Conservation (phyloP, 2,329 filamentous ascomycete genomes). For the Colletotrichum gloeosporioides region DNA sequence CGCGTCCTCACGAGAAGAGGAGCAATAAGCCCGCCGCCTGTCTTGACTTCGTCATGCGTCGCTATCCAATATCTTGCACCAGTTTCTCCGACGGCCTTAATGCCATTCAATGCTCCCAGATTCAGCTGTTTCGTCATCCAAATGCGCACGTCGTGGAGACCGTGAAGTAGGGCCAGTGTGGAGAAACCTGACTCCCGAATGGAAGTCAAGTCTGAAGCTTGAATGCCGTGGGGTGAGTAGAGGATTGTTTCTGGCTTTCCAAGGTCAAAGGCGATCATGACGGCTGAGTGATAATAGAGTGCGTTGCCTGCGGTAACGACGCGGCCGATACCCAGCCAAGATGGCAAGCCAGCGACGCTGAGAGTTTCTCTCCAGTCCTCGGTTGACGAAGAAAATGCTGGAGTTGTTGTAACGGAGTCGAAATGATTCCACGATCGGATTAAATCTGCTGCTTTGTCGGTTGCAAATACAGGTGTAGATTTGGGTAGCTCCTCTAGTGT, state of each 20-base stretch:
- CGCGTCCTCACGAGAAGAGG: constrained; percentile 49
- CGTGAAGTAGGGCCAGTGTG: constrained; percentile 66
- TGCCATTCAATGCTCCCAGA: constrained; percentile 66
- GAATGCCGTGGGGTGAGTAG: constrained; percentile 21
- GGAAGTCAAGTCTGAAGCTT: constrained; percentile 42
- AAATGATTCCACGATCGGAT: constrained; percentile 67
- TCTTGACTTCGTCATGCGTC: constrained; percentile 70
- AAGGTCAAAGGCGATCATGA: constrained; percentile 60
- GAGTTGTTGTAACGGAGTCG: constrained; percentile 54
- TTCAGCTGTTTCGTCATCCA: constrained; percentile 62
- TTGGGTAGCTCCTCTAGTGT: constrained; percentile 61
- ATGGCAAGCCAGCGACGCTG: constrained; percentile 44
- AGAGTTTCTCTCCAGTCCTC: constrained; percentile 28
- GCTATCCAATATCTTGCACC: constrained; percentile 67
- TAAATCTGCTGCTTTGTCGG: constrained; percentile 60
- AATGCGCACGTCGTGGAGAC: constrained; percentile 65
- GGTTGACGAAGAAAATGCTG: constrained; percentile 42
- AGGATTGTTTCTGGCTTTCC: constrained; percentile 23
- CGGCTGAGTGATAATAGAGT: constrained; percentile 66
- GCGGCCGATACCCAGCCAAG: constrained; percentile 66
- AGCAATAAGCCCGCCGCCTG: constrained; percentile 61
- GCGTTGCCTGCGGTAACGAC: constrained; percentile 59
- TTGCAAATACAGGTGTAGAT: constrained; percentile 64
- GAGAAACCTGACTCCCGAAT: constrained; percentile 50
- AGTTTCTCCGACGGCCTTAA: constrained; percentile 57